These are phyloP conservation scores for Triticum aestivum DNA, from an alignment of 176 grass and related monocot genomes.

Conservation along the genomic window IWGSC_CS_RefSeq_v2.1 NC_057811.1:160088019-160088518, in stretches of 20 bases:
- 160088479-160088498: constrained; percentile 8
- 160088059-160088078: constrained; percentile 32
- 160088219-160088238: constrained; percentile 26
- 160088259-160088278: neutral
- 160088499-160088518: neutral
- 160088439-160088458: neutral
- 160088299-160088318: neutral
- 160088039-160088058: constrained; percentile 4
- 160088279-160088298: neutral
- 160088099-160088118: constrained; percentile 26
- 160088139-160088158: constrained; percentile 3
- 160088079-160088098: constrained; percentile 34
- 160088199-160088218: constrained; percentile 34
- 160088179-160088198: constrained; percentile 22
- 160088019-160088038: constrained; percentile 30
- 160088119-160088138: constrained; percentile 36
- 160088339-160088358: neutral
- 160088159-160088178: constrained; percentile 34
- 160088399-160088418: neutral
- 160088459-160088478: constrained; percentile 12
- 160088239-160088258: constrained; percentile 38
- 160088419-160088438: neutral
- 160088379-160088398: constrained; percentile 28
- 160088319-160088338: constrained; percentile 28
- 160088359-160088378: constrained; percentile 29